Evolutionary conservation across 345 rosid species (phyloP), one percentile per base, ranked within the genome.

Genomic region (Hibiscus trionum): DNA sequence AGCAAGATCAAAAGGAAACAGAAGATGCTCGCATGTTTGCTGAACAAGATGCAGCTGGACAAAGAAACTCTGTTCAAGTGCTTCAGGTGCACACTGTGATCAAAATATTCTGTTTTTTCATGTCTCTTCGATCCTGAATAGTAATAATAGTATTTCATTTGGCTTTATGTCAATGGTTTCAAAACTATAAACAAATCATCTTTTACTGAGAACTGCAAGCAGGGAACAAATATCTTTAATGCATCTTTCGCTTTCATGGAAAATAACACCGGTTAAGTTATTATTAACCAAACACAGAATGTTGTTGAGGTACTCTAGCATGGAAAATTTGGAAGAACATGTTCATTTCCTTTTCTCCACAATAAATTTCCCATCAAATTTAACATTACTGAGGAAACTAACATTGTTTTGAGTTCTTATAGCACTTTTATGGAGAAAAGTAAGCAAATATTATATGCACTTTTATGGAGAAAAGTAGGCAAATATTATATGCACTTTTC

Each of bases 11-110:
- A 80, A 89, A 79, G 76, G 87, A 91, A 61, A 93, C 99, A 44
- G 99, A 96, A 81, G 99, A 96, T 72, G 99, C 98, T 80, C 96
- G 97, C 47, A 86, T 87, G 86, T 91, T 89, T 85, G 95, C 99
- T 39, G 99, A 96, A 83, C 98, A 96, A 79, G 98, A 96, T 83
- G 96, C 98, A 62, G 88, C 79, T 64, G 99, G 97, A 17, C 99
- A 96, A 81, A 88, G 94, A 87, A 85, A 88, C 82, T 94, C 98
- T 77, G 85, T 90, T 82, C 88, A 86, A 87, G 89, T 96, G 73
- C 86, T 93, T 75, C 97, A 93, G 97, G 90, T 86, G 73, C 58
- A 57, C 37, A 5, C 6, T 52, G 16, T 49, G 47, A 26, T 71
- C 42, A 50, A 39, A 49, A 35, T 35, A n/a, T 17, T 16, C 65